These are phyloP conservation scores for Globisporangium carolinianum DNA, from an alignment of 352 stramenopile genomes.

Conservation along the genomic window DNA sequence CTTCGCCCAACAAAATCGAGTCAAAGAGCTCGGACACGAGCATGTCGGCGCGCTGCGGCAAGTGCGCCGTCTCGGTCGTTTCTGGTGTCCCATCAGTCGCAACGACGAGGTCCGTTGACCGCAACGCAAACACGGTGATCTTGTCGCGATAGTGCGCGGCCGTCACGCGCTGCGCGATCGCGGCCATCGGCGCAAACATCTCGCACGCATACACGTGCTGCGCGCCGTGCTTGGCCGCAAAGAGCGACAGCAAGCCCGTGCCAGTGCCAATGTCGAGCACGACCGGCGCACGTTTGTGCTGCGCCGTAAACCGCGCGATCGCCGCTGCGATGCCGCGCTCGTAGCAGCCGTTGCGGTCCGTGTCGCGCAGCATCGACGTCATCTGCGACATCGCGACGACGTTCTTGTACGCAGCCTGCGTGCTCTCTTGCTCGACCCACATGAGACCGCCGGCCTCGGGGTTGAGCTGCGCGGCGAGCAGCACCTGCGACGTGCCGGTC, in stretches of 20 bases:
- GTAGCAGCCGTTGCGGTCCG: constrained; percentile 73
- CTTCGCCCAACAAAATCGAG: constrained; percentile 86
- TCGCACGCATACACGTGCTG: constrained; percentile 90
- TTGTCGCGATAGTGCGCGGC: constrained; percentile 53
- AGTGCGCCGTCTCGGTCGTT: constrained; percentile 12
- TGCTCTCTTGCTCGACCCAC: constrained; percentile 66
- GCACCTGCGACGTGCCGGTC: constrained; percentile 55
- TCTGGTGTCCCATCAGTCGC: constrained; percentile 1
- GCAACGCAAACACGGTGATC: constrained; percentile 72
- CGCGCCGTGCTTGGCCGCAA: constrained; percentile 80
- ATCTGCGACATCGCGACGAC: constrained; percentile 85
- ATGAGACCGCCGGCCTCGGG: constrained; percentile 65
- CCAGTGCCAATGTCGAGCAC: constrained; percentile 82
- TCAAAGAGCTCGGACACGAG: constrained; percentile 93
- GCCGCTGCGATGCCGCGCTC: constrained; percentile 56
- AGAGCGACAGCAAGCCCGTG: constrained; percentile 82
- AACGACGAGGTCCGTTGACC: constrained; percentile 69
- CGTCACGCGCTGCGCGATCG: constrained; percentile 70
- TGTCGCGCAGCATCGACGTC: constrained; percentile 82
- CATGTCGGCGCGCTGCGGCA: constrained; percentile 77
- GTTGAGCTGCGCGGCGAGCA: constrained; percentile 68
- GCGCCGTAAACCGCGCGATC: constrained; percentile 44
- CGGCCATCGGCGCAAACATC: constrained; percentile 84
- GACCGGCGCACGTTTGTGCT: constrained; percentile 37
- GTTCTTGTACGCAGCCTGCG: constrained; percentile 67